Conservation (phyloP, 495 filamentous ascomycete species). For the Mycothermus thermophilus region DNA sequence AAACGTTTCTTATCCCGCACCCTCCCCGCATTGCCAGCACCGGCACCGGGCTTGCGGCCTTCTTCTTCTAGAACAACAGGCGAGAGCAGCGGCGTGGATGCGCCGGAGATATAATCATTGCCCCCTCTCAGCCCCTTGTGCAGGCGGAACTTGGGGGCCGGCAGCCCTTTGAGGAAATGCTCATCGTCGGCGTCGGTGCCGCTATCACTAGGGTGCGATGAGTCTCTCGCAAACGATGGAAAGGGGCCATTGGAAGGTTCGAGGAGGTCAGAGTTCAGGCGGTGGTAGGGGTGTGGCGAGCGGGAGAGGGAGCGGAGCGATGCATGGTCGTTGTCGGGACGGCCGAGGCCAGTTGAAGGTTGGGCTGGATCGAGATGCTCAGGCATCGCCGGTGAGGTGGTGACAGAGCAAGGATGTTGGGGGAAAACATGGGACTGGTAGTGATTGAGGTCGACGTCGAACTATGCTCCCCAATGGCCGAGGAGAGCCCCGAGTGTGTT, state of each 20-base stretch:
- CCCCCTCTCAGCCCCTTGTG: constrained; percentile 57
- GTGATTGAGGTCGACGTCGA: no score
- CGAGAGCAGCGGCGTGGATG: constrained; percentile 45
- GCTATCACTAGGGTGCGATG: constrained; percentile 62
- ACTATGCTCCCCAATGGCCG: no score
- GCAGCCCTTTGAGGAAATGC: constrained; percentile 62
- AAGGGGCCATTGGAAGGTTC: constrained; percentile 22
- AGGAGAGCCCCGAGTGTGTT: no score
- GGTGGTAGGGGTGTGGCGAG: constrained; percentile 67
- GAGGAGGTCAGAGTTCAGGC: constrained; percentile 36
- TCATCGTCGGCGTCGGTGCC: constrained; percentile 91
- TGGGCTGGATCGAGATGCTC: constrained; percentile 25
- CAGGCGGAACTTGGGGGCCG: constrained; percentile 53
- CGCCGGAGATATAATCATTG: constrained; percentile 33
- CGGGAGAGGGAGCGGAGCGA: constrained; percentile 44
- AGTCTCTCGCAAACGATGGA: constrained; percentile 24
- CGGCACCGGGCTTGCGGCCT: constrained; percentile 12
- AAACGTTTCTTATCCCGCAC: constrained; percentile 15
- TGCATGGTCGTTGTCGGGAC: constrained; percentile 11
- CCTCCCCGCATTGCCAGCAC: constrained; percentile 10
- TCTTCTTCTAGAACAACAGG: constrained; percentile 47
- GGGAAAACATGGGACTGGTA: no score
- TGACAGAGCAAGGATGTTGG: background rate
- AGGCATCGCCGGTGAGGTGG: constrained; percentile 21
- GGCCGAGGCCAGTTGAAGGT: constrained; percentile 6